phyloP scores from a whole-genome alignment of 805 yeast genomes.

The Wickerhamomyces bisporus region DNA sequence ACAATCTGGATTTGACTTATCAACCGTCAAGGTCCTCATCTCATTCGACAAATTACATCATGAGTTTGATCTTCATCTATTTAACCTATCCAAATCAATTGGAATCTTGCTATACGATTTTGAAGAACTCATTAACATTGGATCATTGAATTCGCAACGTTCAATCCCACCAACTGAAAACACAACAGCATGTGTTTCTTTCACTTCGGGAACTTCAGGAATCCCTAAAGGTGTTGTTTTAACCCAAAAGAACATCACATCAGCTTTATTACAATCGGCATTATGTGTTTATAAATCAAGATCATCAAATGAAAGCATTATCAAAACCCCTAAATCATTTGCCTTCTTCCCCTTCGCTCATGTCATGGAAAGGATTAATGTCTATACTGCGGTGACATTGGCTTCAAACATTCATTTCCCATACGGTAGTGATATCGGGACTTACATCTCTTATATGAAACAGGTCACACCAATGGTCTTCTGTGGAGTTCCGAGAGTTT shows the following conservation, averaged over 20 bases:
- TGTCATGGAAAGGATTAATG: conserved; percentile 47
- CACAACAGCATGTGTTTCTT: conserved; percentile 39
- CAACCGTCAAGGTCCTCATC: conserved; percentile 31
- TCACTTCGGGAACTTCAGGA: conserved; percentile 64
- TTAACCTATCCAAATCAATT: conserved; percentile 13
- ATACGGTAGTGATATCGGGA: conserved; percentile 41
- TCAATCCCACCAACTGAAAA: conserved; percentile 36
- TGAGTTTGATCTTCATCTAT: conserved; percentile 19
- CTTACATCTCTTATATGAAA: conserved; percentile 47
- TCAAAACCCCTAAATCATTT: conserved; percentile 27
- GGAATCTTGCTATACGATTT: conserved; percentile 32
- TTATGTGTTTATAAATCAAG: no score
- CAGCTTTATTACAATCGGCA: no score
- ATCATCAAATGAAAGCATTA: no score
- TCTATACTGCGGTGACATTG: conserved; percentile 17
- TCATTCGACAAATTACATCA: conserved; percentile 39
- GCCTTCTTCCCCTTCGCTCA: conserved; percentile 55
- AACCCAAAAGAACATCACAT: conserved; percentile 34
- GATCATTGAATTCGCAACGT: conserved; percentile 25
- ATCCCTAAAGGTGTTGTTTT: conserved; percentile 56
- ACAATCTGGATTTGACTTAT: background rate
- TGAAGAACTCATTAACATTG: conserved; percentile 28
- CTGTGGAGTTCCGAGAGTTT: conserved; percentile 53
- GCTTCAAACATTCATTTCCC: conserved; percentile 27
- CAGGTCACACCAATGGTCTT: conserved; percentile 40